Evolutionary conservation across 148 eudicot genomes (phyloP), one percentile per base, ranked within the genome.

Genomic region (Cornus controversa): DNA sequence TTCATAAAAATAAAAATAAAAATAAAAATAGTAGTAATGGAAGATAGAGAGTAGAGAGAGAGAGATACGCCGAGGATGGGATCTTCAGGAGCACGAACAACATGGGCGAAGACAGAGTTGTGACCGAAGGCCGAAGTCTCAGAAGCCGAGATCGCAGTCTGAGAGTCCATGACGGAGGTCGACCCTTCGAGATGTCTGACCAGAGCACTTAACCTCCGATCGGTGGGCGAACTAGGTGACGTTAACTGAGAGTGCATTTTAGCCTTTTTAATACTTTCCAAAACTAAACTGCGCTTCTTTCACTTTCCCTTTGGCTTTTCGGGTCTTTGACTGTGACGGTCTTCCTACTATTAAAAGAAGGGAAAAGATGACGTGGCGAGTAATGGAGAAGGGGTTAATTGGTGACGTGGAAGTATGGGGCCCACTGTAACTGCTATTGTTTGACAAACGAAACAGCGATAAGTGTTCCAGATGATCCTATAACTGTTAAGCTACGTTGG

Each of bases 21-120:
- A n/a, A n/a, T n/a, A n/a, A n/a, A n/a, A n/a, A n/a, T n/a, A 5
- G 34, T 31, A 31, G 34, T n/a, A 57, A 9, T 24, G 57, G 6
- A 26, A 62, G 28, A 37, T 62, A 65, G 57, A 0, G 69, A 62
- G 31, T 68, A 6, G 0, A 70, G 16, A 23, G 57, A 18, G 10
- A 80, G 67, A 77, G 66, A 45, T 86, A 96, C 99, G 84, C 99
- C 99, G 74, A 96, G 95, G 76, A 96, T 93, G 7, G 99, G 92
- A 89, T 96, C 99, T 88, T 96, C 99, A 47, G 98, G 99, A 66
- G 90, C 99, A 69, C 83, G 87, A 80, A 70, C 83, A 42, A 96
- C 81, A 79, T 96, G 97, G 69, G 79, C 82, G 76, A 96, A 96
- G 14, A 90, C 97, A 5, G 98, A 93, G 72, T 79, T 64, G n/a